A percentile compares a stretch with the other conserved stretches of the same genome.
Conservation (phyloP, 305 asterid genomes). For the Striga hermonthica region DNA sequence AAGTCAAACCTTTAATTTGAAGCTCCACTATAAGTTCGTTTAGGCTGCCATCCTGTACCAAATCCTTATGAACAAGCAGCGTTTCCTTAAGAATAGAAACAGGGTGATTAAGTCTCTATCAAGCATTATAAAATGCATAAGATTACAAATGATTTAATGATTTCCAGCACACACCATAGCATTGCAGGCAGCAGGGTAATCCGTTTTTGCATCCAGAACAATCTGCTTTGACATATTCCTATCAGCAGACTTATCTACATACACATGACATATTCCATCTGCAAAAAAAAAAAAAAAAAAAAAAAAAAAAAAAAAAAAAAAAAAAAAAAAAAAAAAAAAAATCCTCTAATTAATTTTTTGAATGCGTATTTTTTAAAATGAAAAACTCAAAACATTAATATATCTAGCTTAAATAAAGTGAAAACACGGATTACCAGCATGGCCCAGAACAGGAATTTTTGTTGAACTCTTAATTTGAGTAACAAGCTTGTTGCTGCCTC, state of each 20-base stretch:
- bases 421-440: constrained; percentile 60
- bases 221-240: constrained; percentile 80
- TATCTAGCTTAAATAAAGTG: constrained; percentile 6
- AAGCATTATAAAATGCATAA: neutral
- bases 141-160: neutral
- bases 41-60: constrained; percentile 52
- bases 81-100: constrained; percentile 59
- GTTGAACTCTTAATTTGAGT: constrained; percentile 91
- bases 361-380: constrained; percentile 29
- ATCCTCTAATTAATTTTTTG: no score
- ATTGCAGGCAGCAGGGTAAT: constrained; percentile 83
- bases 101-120: constrained; percentile 9
- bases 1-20: constrained; percentile 65
- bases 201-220: constrained; percentile 82
- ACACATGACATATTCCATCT: constrained; percentile 98
- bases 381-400: constrained; percentile 17
- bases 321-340: no score
- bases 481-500: constrained; percentile 98
- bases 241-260: constrained; percentile 82
- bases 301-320: no score
- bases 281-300: constrained; percentile 33
- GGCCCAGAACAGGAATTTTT: constrained; percentile 98
- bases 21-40: constrained; percentile 78
- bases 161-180: constrained; percentile 52
- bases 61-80: constrained; percentile 86